Percentiles rank a stretch among this genome's conserved stretches.
phyloP scores from a whole-genome alignment of 2,329 filamentous ascomycete genomes.

The Colletotrichum spaethianum region DNA sequence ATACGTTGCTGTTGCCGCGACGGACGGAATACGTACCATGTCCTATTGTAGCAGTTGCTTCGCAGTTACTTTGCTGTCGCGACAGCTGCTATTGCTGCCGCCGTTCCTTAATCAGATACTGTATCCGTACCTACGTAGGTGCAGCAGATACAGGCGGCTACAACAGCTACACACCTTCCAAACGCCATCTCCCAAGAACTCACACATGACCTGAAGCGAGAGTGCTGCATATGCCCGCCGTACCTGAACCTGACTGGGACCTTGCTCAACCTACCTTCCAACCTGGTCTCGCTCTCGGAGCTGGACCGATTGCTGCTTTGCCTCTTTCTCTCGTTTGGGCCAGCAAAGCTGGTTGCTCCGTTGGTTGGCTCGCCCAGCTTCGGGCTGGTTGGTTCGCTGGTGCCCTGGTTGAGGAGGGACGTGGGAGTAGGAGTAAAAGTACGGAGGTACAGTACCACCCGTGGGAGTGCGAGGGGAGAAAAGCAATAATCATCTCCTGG shows the following conservation, averaged over 20 bases:
- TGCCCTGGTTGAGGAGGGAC: conserved; percentile 7
- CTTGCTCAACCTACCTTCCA: conserved; percentile 12
- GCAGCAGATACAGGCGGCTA: background rate
- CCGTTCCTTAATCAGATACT: background rate
- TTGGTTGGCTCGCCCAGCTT: conserved; percentile 11
- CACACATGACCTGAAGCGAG: conserved; percentile 23
- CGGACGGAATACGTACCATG: conserved; percentile 26
- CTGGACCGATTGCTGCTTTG: conserved; percentile 17
- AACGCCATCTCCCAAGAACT: conserved; percentile 10
- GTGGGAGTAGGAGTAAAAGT: background rate
- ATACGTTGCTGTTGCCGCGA: conserved; percentile 13
- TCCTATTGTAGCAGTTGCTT: conserved; percentile 19
- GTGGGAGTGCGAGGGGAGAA: conserved; percentile 26
- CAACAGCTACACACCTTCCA: background rate
- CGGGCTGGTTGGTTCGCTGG: conserved; percentile 2
- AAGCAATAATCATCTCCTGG: conserved; percentile 42
- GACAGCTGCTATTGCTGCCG: conserved; percentile 11
- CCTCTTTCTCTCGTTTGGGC: conserved; percentile 1
- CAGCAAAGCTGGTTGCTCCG: background rate
- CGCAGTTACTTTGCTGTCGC: conserved; percentile 14
- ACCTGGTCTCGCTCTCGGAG: conserved; percentile 41
- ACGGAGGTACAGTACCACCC: no score
- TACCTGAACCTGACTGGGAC: conserved; percentile 22
- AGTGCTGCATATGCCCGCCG: conserved; percentile 31
- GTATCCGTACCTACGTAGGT: background rate